Evolutionary conservation across 352 stramenopile species (phyloP).

Genomic region (Thraustotheca clavata): DNA sequence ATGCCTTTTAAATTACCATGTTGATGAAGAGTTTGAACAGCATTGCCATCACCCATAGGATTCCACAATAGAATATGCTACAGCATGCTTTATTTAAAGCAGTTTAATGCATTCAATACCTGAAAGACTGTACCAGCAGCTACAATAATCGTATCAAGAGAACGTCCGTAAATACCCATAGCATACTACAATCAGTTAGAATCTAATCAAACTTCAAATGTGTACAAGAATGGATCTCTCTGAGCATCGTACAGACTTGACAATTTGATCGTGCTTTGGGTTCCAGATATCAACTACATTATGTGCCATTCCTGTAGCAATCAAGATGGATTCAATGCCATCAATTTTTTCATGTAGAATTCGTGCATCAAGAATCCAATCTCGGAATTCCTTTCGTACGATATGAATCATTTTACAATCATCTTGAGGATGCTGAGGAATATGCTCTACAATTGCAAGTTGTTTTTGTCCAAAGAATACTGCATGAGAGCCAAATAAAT

Average conservation of each 20-base stretch:
- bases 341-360: slow-evolving; percentile 33
- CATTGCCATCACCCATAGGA: slow-evolving; percentile 23
- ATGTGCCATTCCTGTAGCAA: slow-evolving; percentile 70
- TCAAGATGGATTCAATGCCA: slow-evolving; percentile 22
- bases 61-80: slow-evolving; percentile 75
- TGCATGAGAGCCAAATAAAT: slow-evolving; percentile 32
- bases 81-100: neutral
- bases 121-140: slow-evolving; percentile 81
- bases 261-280: slow-evolving; percentile 29
- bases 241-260: slow-evolving; percentile 54
- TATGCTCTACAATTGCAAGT: slow-evolving; percentile 39
- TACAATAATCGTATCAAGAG: slow-evolving; percentile 45
- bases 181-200: slow-evolving; percentile 33
- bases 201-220: neutral
- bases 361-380: slow-evolving; percentile 81
- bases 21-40: slow-evolving; percentile 53
- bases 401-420: slow-evolving; percentile 18
- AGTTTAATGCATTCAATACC: neutral
- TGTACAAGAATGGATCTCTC: slow-evolving; percentile 62
- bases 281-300: slow-evolving; percentile 82
- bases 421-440: slow-evolving; percentile 36
- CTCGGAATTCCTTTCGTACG: slow-evolving; percentile 54
- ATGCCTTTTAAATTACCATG: too few relatives aligned
- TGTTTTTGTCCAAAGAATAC: slow-evolving; percentile 80
- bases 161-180: slow-evolving; percentile 65